A percentile compares a stretch with the other conserved stretches of the same genome.
These are phyloP conservation scores for Penicillium expansum DNA, from an alignment of 2,329 filamentous ascomycete species.

Conservation along the genomic window DNA sequence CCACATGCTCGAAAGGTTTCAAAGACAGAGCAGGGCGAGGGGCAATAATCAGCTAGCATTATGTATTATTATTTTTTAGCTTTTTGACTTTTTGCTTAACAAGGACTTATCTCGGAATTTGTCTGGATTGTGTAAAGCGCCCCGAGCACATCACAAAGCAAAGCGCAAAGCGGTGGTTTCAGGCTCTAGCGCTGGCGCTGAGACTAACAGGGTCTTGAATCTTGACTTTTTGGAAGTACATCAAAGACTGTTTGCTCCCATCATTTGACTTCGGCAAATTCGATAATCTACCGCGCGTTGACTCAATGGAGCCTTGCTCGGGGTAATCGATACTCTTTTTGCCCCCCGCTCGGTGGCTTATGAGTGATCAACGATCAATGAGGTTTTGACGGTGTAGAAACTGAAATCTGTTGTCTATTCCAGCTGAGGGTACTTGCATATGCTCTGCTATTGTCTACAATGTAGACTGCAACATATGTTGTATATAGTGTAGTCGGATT, in stretches of 20 bases:
- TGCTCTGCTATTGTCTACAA: not conserved
- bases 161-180: not conserved
- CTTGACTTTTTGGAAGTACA: not conserved
- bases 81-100: constrained; percentile 1
- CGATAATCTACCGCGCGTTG: not conserved
- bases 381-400: not conserved
- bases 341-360: not conserved
- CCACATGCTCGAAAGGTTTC: not conserved
- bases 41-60: not conserved
- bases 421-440: too few species aligned
- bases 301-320: not conserved
- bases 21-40: not conserved
- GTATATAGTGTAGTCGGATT: not conserved
- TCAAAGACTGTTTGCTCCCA: not conserved
- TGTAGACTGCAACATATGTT: not conserved
- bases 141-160: constrained; percentile 7
- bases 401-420: not conserved
- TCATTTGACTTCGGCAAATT: constrained; percentile 1
- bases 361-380: not conserved
- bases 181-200: not conserved
- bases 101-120: not conserved
- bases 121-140: constrained; percentile 5
- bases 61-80: not conserved
- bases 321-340: not conserved
- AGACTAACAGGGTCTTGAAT: not conserved